Conservation (phyloP, 805 yeast genomes). For the Wickerhamiella dianesei region DNA sequence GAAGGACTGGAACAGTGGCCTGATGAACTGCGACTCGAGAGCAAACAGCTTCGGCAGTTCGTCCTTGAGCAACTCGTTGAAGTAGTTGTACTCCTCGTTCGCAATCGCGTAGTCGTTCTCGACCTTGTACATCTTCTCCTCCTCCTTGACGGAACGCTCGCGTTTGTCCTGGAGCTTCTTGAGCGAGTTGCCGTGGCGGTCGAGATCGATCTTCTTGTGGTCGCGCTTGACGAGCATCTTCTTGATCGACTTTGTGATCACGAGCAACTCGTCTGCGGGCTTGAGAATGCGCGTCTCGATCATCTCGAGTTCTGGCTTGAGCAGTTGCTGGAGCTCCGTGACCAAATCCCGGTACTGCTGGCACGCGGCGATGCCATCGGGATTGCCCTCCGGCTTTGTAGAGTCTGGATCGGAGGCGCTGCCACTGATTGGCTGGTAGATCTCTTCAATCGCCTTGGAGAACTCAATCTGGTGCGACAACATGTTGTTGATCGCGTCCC, state of each 20-base stretch:
- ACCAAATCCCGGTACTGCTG: slow-evolving; percentile 85
- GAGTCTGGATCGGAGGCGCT: slow-evolving; percentile 81
- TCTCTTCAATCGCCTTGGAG: slow-evolving; percentile 89
- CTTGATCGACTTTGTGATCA: slow-evolving; percentile 67
- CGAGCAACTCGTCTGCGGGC: slow-evolving; percentile 84
- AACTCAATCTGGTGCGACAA: slow-evolving; percentile 86
- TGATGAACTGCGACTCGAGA: slow-evolving; percentile 82
- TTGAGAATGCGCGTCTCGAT: slow-evolving; percentile 78
- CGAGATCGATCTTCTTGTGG: slow-evolving; percentile 89
- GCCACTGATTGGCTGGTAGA: slow-evolving; percentile 92
- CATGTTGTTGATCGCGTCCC: slow-evolving; percentile 86
- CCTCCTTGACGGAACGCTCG: slow-evolving; percentile 77
- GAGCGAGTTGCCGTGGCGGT: slow-evolving; percentile 59
- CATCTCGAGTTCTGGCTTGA: slow-evolving; percentile 86
- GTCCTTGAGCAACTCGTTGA: slow-evolving; percentile 82
- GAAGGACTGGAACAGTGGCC: slow-evolving; percentile 84
- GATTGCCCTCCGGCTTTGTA: slow-evolving; percentile 80
- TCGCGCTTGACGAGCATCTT: slow-evolving; percentile 93
- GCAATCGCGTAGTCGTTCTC: slow-evolving; percentile 86
- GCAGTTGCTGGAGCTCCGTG: slow-evolving; percentile 64
- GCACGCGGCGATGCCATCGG: slow-evolving; percentile 90
- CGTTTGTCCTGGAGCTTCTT: slow-evolving; percentile 68
- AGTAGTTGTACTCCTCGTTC: slow-evolving; percentile 89
- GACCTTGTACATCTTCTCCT: slow-evolving; percentile 74
- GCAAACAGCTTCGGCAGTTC: slow-evolving; percentile 81